Evolutionary conservation across 2,329 filamentous ascomycete genomes (phyloP).

Genomic region (Alternaria metachromatica): DNA sequence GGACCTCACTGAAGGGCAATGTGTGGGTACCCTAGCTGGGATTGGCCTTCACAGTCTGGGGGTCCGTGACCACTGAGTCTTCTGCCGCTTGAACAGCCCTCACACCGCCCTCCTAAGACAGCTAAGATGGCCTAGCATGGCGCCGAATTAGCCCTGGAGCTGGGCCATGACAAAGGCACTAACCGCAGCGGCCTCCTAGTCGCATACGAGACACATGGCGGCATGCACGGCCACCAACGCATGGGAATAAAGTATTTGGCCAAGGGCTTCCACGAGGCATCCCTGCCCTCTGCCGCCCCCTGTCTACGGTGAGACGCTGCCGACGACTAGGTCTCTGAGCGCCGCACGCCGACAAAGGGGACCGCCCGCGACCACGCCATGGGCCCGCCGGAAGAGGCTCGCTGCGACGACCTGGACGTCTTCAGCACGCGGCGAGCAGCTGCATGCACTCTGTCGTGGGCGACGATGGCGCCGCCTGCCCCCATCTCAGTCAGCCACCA

Average conservation of each 20-base stretch:
- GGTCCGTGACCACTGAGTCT: constrained; percentile 31
- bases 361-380: background rate
- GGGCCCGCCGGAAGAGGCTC: background rate
- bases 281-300: constrained; percentile 31
- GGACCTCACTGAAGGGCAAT: constrained; percentile 40
- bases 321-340: constrained; percentile 6
- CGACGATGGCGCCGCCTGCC: background rate
- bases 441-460: background rate
- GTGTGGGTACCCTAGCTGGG: constrained; percentile 47
- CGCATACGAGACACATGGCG: constrained; percentile 39
- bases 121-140: constrained; percentile 34
- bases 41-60: constrained; percentile 30
- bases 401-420: background rate
- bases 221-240: constrained; percentile 30
- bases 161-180: constrained; percentile 39
- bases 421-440: background rate
- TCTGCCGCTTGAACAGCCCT: constrained; percentile 31
- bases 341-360: constrained; percentile 18
- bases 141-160: constrained; percentile 32
- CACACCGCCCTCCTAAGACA: constrained; percentile 40
- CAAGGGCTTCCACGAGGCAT: constrained; percentile 44
- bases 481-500: constrained; percentile 14
- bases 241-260: constrained; percentile 41
- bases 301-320: constrained; percentile 19
- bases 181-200: constrained; percentile 27